phyloP scores from a whole-genome alignment of 306 rosid genomes.

The Albizia julibrissin region DNA sequence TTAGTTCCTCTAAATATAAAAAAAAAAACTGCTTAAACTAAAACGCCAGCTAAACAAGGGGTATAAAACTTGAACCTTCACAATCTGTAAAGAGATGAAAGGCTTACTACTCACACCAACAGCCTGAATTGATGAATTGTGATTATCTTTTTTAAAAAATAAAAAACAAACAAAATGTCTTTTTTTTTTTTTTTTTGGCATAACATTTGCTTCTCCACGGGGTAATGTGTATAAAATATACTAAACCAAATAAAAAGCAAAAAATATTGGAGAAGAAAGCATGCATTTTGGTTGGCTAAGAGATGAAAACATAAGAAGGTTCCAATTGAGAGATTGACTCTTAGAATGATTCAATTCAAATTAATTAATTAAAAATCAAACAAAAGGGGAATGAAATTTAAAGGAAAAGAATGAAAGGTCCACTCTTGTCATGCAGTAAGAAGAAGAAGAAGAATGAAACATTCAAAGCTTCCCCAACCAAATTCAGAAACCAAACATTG shows the following conservation, averaged over 20 bases:
- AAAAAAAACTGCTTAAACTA: neutral
- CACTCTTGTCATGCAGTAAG: neutral
- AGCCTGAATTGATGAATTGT: neutral
- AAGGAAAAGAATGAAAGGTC: neutral
- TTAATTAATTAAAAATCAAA: neutral
- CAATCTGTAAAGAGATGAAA: too few relatives aligned
- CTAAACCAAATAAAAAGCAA: neutral
- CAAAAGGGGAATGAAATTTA: neutral
- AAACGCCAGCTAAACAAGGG: neutral
- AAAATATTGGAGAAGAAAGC: neutral
- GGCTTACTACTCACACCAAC: neutral
- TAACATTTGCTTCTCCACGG: neutral
- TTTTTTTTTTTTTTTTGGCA: too few relatives aligned
- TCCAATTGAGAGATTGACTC: constrained; percentile 22
- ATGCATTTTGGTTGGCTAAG: constrained; percentile 13
- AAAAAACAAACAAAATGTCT: too few relatives aligned
- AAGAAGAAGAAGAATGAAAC: neutral
- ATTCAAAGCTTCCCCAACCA: neutral
- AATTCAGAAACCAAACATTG: too few relatives aligned
- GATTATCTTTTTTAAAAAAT: too few relatives aligned
- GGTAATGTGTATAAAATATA: neutral
- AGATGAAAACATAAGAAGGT: neutral
- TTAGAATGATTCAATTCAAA: constrained; percentile 17
- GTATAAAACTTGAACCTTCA: too few relatives aligned
- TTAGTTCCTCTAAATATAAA: too few relatives aligned